Evolutionary conservation across 2,329 filamentous ascomycete species (phyloP).

Genomic region (Pyrenophora graminea): DNA sequence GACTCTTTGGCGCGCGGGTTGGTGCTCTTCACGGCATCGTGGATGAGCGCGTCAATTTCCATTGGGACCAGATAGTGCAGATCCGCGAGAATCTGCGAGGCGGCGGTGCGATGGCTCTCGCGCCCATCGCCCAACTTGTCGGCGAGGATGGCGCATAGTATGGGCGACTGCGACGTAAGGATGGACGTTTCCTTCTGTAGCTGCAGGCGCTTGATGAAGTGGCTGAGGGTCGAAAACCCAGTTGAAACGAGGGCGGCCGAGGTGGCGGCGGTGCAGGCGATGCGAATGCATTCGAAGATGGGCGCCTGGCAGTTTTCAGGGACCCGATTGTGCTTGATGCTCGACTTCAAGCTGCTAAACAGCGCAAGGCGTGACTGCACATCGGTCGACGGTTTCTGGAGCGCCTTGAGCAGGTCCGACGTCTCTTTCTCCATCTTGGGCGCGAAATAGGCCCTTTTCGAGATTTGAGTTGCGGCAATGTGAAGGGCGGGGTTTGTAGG

Average conservation of each 20-base stretch:
- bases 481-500: slow-evolving; percentile 25
- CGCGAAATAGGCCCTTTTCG: slow-evolving; percentile 37
- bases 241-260: slow-evolving; percentile 73
- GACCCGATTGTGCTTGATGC: slow-evolving; percentile 91
- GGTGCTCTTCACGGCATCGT: slow-evolving; percentile 76
- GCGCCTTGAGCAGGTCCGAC: slow-evolving; percentile 55
- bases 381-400: slow-evolving; percentile 65
- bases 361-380: slow-evolving; percentile 51
- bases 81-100: slow-evolving; percentile 75
- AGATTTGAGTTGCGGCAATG: slow-evolving; percentile 13
- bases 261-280: slow-evolving; percentile 76
- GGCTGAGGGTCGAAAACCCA: slow-evolving; percentile 84
- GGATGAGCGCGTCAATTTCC: slow-evolving; percentile 80
- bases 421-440: slow-evolving; percentile 59
- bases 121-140: slow-evolving; percentile 88
- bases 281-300: slow-evolving; percentile 80
- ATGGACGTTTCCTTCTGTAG: slow-evolving; percentile 80
- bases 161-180: slow-evolving; percentile 68
- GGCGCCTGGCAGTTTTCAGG: slow-evolving; percentile 71
- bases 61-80: slow-evolving; percentile 70
- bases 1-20: slow-evolving; percentile 84
- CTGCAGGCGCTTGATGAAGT: slow-evolving; percentile 82
- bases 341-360: slow-evolving; percentile 77
- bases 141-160: slow-evolving; percentile 73
- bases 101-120: slow-evolving; percentile 78